Percentiles rank a stretch among this genome's conserved stretches.
phyloP scores from a whole-genome alignment of 441 rosid genomes.

The Pelargonium citronellum region DNA sequence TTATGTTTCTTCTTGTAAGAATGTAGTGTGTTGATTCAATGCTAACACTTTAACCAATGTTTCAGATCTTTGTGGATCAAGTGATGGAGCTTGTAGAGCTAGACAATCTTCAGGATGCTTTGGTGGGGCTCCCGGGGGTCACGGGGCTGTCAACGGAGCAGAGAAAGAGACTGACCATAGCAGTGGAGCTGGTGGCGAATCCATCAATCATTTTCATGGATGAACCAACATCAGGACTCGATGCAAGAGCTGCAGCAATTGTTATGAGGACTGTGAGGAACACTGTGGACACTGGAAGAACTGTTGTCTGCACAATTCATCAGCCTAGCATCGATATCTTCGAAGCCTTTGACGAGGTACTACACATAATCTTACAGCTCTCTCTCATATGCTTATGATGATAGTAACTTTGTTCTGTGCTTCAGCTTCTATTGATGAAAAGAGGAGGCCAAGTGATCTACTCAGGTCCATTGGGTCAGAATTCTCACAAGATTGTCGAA shows the following conservation, averaged over 20 bases:
- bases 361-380: neutral
- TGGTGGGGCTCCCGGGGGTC: constrained; percentile 62
- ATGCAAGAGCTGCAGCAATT: constrained; percentile 74
- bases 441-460: constrained; percentile 79
- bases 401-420: constrained; percentile 4
- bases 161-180: constrained; percentile 64
- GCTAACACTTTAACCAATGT: neutral
- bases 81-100: constrained; percentile 67
- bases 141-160: constrained; percentile 71
- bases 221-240: constrained; percentile 78
- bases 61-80: constrained; percentile 60
- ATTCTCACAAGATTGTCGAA: constrained; percentile 60
- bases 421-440: constrained; percentile 60
- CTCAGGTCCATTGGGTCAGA: constrained; percentile 54
- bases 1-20: neutral
- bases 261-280: constrained; percentile 75
- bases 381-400: neutral
- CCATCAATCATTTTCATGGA: constrained; percentile 57
- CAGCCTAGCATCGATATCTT: constrained; percentile 6
- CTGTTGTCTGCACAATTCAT: constrained; percentile 50
- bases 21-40: no score
- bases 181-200: constrained; percentile 64
- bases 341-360: neutral
- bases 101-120: constrained; percentile 44
- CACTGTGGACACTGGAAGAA: constrained; percentile 30